Percentiles rank a stretch among this genome's conserved stretches.
These are phyloP conservation scores for Aspergillus sp. DNA, from an alignment of 2,329 filamentous ascomycete genomes.

Conservation along the genomic window DNA sequence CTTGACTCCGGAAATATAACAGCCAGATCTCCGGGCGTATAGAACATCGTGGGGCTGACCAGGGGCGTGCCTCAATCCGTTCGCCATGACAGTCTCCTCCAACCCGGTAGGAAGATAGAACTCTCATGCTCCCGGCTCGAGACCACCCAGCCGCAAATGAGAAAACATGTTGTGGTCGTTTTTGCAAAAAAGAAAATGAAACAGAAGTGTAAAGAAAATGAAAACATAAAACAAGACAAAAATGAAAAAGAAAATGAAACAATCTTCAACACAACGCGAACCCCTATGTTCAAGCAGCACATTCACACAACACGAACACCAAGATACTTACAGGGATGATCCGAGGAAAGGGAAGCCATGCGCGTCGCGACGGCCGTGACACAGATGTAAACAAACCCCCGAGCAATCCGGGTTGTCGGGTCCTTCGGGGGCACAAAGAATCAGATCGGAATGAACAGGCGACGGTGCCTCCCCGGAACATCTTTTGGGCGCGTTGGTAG, in stretches of 20 bases:
- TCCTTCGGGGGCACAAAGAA: constrained; percentile 11
- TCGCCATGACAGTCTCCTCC: too few species aligned
- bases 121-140: too few species aligned
- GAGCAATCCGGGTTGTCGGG: constrained; percentile 12
- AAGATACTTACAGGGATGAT: constrained; percentile 21
- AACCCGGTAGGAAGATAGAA: too few species aligned
- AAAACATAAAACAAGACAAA: constrained; percentile 6
- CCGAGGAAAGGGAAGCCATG: constrained; percentile 17
- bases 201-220: constrained; percentile 5
- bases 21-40: constrained; percentile 18
- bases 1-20: constrained; percentile 6
- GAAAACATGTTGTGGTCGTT: constrained; percentile 13
- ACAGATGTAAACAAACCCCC: constrained; percentile 17
- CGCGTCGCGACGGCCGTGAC: constrained; percentile 17
- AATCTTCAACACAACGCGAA: constrained; percentile 12
- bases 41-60: constrained; percentile 14
- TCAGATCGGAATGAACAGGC: constrained; percentile 17
- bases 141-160: constrained; percentile 14
- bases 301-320: constrained; percentile 8
- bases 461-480: constrained; percentile 23
- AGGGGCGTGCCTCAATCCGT: constrained; percentile 7
- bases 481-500: constrained; percentile 22
- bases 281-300: constrained; percentile 19
- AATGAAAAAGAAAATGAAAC: constrained; percentile 3
- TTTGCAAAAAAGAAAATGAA: constrained; percentile 7